phyloP scores from a whole-genome alignment of 2,329 filamentous ascomycete genomes.

The Calonectria hawksworthii region DNA sequence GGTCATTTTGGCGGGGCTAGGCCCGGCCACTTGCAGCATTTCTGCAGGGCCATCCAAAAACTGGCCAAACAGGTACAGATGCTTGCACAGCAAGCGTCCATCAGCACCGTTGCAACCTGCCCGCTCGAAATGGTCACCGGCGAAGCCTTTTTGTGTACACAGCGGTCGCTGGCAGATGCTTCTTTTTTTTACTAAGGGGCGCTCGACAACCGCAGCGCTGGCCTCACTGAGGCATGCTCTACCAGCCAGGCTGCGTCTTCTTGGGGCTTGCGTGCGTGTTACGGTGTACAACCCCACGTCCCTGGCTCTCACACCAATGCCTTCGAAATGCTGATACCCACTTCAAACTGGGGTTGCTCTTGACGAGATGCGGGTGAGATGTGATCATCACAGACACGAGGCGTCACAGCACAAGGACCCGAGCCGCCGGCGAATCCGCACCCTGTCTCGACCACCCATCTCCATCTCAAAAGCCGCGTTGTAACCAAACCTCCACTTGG shows the following conservation, averaged over 20 bases:
- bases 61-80: neutral
- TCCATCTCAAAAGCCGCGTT: neutral
- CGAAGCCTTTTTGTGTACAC: no score
- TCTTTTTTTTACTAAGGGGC: neutral
- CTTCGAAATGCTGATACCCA: neutral
- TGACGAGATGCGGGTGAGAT: neutral
- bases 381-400: slow-evolving; percentile 7
- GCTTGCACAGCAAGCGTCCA: neutral
- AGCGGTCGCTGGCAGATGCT: neutral
- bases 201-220: neutral
- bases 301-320: neutral
- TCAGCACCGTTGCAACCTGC: neutral
- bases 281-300: neutral
- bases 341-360: neutral
- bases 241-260: no score
- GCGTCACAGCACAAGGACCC: neutral
- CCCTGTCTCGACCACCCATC: neutral
- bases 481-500: neutral
- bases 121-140: neutral
- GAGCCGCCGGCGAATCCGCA: neutral
- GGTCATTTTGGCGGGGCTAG: slow-evolving; percentile 39
- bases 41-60: slow-evolving; percentile 5
- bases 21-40: neutral
- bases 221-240: neutral
- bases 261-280: neutral